These are phyloP conservation scores for Excoecaria agallocha DNA, from an alignment of 345 rosid genomes.

Conservation along the genomic window DNA sequence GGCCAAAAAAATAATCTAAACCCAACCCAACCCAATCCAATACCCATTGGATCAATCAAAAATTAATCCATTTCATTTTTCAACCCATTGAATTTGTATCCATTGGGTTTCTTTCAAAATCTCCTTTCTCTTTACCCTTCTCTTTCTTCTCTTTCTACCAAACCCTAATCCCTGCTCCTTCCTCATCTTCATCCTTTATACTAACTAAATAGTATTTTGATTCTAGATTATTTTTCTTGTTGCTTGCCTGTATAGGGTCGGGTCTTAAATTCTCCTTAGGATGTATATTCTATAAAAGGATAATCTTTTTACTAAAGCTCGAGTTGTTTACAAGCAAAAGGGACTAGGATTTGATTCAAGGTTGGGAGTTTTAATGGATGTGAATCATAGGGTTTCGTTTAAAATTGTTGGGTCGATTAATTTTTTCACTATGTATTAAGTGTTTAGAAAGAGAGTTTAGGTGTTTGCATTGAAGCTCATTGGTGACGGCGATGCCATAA, in stretches of 20 bases:
- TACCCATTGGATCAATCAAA: too few species aligned
- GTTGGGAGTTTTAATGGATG: conserved; percentile 54
- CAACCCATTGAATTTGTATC: too few species aligned
- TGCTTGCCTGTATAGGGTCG: conserved; percentile 53
- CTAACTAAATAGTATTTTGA: conserved; percentile 9
- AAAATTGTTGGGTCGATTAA: conserved; percentile 68
- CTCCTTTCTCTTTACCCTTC: conserved; percentile 43
- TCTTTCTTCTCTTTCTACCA: conserved; percentile 40
- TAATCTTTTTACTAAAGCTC: conserved; percentile 43
- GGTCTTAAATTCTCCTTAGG: conserved; percentile 57
- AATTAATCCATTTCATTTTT: too few species aligned
- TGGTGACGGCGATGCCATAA: conserved; percentile 38
- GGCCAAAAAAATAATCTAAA: too few species aligned
- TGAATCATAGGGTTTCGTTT: conserved; percentile 56
- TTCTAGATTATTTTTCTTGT: conserved; percentile 46
- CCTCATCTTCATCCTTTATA: conserved; percentile 32
- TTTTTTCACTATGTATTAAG: conserved; percentile 59
- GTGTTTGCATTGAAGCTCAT: conserved; percentile 54
- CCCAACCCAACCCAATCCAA: too few species aligned
- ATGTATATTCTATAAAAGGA: conserved; percentile 34
- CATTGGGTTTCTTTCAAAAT: too few species aligned
- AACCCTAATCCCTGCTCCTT: conserved; percentile 29
- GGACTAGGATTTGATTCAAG: conserved; percentile 52
- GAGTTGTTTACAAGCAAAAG: conserved; percentile 57
- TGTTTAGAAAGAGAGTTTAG: conserved; percentile 52